Conservation (phyloP, 352 stramenopile genomes). For the Thalassiosira hispida region DNA sequence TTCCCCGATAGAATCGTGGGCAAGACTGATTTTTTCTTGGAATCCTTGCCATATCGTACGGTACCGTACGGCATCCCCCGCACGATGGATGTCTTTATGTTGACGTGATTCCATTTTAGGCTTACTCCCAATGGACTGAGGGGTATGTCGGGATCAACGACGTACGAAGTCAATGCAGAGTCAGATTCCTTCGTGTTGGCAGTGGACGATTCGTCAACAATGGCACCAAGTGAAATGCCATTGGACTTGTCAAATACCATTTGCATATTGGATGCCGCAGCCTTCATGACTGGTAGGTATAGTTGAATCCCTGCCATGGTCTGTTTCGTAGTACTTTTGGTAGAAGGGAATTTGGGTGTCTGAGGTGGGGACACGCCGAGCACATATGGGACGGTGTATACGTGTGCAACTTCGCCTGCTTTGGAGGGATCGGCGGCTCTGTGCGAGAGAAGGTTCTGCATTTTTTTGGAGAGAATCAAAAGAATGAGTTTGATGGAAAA, state of each 20-base stretch:
- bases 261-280: conserved; percentile 46
- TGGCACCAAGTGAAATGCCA: conserved; percentile 40
- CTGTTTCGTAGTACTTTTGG: conserved; percentile 18
- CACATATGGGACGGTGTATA: conserved; percentile 59
- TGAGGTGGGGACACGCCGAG: conserved; percentile 46
- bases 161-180: conserved; percentile 28
- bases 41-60: conserved; percentile 41
- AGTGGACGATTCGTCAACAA: conserved; percentile 12
- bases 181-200: conserved; percentile 2
- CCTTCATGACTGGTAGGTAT: conserved; percentile 43
- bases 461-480: conserved; percentile 1
- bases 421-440: conserved; percentile 31
- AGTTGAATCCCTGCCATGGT: conserved; percentile 50
- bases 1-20: conserved; percentile 61
- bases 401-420: conserved; percentile 31
- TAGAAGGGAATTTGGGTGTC: conserved; percentile 21
- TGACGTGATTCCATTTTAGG: conserved; percentile 52
- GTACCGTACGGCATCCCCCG: conserved; percentile 61
- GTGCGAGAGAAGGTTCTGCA: conserved; percentile 59
- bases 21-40: conserved; percentile 19
- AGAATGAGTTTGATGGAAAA: no score
- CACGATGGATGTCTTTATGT: conserved; percentile 53
- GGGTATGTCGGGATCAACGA: conserved; percentile 35
- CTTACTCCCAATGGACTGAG: conserved; percentile 47
- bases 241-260: conserved; percentile 61